Base-by-base conservation (phyloP, 768 basidiomycete genomes). In the Hirschioporus abietinus region DNA sequence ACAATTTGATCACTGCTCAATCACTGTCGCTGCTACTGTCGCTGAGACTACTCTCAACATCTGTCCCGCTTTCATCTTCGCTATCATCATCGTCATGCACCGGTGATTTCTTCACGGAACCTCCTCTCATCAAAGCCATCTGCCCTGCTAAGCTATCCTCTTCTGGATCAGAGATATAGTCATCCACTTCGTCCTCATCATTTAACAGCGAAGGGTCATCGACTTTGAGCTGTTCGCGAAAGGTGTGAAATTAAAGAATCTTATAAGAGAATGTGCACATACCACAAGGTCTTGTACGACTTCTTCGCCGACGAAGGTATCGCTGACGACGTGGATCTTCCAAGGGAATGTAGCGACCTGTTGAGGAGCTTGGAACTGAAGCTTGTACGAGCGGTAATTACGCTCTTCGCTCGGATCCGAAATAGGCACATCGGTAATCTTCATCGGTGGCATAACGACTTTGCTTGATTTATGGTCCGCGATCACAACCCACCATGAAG, bases 121-220 rank as follows among this genome's bases (percentile, higher is more conserved):
- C 91, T 4, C 96, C 96, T 59, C 92, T 88, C 93, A 99, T 94
- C 59, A 88, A 88, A 6, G 96, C 95, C 93, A 99, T 96, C 81
- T 99, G 97, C 8, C 97, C 97, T 5, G 95, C 97, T 64, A 99
- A 79, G 26, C 91, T 86, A 76, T 99, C 97, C 76, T 99, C 97
- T 34, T 99, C 97, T 0, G 97, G 97, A 63, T 99, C 97, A 0
- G 95, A 97, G 69, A 99, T 99, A 67, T 97, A 96, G 73, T 98
- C 95, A 36, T 96, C 96, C 24, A 79, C 79, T 30, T 78, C 84
- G 66, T 84, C 80, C 57, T 89, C 89, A 7, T 88, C 88, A 0
- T 79, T 79, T 12, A 75, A 80, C 20, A 89, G 78, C 10, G 88
- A 82, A 3, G 85, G 78, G 58, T 93, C 89, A 64, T 95, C 92